Evolutionary conservation across 2,329 filamentous ascomycete species (phyloP).

Genomic region (Talaromyces pinophilus): DNA sequence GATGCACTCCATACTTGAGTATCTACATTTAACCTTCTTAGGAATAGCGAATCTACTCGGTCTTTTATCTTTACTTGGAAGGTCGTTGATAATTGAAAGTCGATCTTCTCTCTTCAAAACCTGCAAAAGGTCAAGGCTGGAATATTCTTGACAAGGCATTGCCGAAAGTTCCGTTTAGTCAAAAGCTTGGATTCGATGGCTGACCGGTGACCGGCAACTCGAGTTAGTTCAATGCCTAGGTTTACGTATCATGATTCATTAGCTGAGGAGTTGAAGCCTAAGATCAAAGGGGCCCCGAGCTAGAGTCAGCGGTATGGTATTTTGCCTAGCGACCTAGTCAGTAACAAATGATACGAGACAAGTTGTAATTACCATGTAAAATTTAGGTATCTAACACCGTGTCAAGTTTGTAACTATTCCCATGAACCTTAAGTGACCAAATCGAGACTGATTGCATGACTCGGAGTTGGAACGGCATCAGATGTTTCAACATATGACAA

Average conservation of each 20-base stretch:
- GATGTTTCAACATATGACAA: conserved; percentile 1
- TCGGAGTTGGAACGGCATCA: neutral
- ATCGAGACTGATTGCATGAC: neutral
- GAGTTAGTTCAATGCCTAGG: neutral
- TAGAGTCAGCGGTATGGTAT: neutral
- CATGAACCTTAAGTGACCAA: neutral
- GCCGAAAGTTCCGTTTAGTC: neutral
- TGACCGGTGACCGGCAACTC: neutral
- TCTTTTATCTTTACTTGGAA: neutral
- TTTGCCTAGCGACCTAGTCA: neutral
- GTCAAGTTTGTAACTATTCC: conserved; percentile 3
- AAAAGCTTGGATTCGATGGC: neutral
- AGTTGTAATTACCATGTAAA: neutral
- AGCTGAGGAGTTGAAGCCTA: neutral
- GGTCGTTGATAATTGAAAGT: neutral
- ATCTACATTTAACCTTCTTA: neutral
- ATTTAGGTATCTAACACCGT: neutral
- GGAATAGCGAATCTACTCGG: neutral
- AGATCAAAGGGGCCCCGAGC: neutral
- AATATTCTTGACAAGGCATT: neutral
- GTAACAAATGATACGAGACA: neutral
- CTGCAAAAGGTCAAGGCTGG: neutral
- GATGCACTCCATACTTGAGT: neutral
- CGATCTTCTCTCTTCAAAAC: neutral
- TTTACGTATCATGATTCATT: neutral